Evolutionary conservation across 768 basidiomycete species (phyloP).

Genomic region (Mycena epipterygia): DNA sequence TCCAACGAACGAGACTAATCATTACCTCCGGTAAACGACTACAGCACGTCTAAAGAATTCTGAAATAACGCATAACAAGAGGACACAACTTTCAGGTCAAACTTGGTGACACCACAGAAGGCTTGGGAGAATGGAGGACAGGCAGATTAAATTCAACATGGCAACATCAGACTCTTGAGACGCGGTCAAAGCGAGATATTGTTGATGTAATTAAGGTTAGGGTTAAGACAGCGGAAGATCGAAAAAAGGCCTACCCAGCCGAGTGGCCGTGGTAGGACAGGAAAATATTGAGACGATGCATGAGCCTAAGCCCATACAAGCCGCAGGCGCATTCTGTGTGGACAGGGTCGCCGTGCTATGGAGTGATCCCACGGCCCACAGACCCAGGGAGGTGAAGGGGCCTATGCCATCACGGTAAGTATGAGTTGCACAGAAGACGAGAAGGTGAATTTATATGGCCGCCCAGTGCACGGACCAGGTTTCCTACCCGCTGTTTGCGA

Average conservation of each 20-base stretch:
- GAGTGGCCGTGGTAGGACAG: slow-evolving; percentile 78
- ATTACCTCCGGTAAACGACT: no score
- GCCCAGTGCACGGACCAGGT: neutral
- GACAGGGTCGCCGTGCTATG: slow-evolving; percentile 84
- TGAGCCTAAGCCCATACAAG: slow-evolving; percentile 81
- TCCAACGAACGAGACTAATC: no score
- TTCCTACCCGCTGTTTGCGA: neutral
- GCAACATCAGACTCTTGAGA: no score
- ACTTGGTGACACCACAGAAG: no score
- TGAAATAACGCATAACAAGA: no score
- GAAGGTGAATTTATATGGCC: neutral
- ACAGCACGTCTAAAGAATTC: no score
- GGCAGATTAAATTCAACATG: no score
- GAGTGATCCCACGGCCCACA: slow-evolving; percentile 43
- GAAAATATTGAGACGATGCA: slow-evolving; percentile 88
- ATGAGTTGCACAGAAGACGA: slow-evolving; percentile 15
- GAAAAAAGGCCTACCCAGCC: slow-evolving; percentile 35
- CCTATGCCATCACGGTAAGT: slow-evolving; percentile 39
- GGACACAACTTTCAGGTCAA: no score
- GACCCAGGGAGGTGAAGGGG: slow-evolving; percentile 35
- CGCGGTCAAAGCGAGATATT: neutral
- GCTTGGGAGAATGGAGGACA: no score
- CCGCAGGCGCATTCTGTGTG: slow-evolving; percentile 67
- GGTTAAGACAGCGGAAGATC: neutral
- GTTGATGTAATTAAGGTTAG: neutral